Evolutionary conservation across 177 flowering plant species (phyloP).

Genomic region (Vitis hybrid): DNA sequence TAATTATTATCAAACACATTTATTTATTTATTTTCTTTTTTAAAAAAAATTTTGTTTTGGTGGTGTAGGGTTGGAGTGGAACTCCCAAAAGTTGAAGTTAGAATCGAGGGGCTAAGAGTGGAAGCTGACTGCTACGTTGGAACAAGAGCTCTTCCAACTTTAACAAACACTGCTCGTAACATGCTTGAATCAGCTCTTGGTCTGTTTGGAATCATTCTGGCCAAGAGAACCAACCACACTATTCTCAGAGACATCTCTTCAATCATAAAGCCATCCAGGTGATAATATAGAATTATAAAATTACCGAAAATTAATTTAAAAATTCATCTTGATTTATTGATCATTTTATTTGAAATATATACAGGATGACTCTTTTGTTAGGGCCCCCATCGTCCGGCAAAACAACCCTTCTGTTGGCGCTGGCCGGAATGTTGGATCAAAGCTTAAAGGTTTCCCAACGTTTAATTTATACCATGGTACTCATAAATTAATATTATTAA

Average conservation of each 20-base stretch:
- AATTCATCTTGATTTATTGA: no score
- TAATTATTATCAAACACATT: no score
- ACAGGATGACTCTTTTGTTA: slow-evolving; percentile 38
- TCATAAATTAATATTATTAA: no score
- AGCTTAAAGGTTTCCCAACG: slow-evolving; percentile 26
- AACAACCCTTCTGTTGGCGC: slow-evolving; percentile 38
- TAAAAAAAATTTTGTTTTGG: background rate
- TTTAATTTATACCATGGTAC: background rate
- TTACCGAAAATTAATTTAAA: no score
- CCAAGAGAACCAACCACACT: slow-evolving; percentile 21
- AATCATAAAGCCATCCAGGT: slow-evolving; percentile 32
- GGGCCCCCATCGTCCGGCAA: slow-evolving; percentile 48
- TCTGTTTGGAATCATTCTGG: slow-evolving; percentile 18
- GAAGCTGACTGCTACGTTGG: slow-evolving; percentile 31
- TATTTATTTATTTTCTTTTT: background rate
- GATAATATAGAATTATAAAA: no score
- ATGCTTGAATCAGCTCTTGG: slow-evolving; percentile 21
- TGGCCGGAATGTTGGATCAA: slow-evolving; percentile 39
- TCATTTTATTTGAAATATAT: background rate
- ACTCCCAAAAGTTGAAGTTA: slow-evolving; percentile 33
- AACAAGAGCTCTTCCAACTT: slow-evolving; percentile 33
- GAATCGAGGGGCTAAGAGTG: slow-evolving; percentile 23
- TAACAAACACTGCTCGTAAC: slow-evolving; percentile 27
- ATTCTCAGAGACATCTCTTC: slow-evolving; percentile 32
- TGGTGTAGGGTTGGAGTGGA: slow-evolving; percentile 24